Evolutionary conservation across 148 eudicot genomes (phyloP).

Genomic region (Chenopodium berlandieri): DNA sequence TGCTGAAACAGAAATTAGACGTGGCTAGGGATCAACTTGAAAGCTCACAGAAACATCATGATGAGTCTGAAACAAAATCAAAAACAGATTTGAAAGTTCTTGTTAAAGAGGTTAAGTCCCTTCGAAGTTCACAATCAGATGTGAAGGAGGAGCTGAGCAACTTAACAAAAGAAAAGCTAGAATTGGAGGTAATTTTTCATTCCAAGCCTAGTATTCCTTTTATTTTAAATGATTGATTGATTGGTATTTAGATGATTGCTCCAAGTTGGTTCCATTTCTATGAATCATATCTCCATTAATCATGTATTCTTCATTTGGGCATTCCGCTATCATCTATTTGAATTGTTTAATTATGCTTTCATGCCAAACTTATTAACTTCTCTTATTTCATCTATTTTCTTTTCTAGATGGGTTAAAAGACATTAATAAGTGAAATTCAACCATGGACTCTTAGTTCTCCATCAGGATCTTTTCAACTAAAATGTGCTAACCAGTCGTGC

Average conservation of each 20-base stretch:
- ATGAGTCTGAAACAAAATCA: constrained; percentile 61
- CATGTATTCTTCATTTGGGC: neutral
- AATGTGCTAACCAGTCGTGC: neutral
- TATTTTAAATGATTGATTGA: neutral
- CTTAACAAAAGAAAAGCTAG: constrained; percentile 55
- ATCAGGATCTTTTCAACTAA: neutral
- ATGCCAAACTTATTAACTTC: neutral
- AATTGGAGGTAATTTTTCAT: constrained; percentile 54
- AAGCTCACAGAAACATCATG: constrained; percentile 51
- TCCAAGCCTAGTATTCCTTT: neutral
- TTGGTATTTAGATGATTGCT: neutral
- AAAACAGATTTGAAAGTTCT: constrained; percentile 79
- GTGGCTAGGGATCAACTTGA: constrained; percentile 52
- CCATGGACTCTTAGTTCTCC: neutral
- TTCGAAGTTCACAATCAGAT: constrained; percentile 63
- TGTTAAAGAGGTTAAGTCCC: constrained; percentile 80
- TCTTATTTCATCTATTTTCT: neutral
- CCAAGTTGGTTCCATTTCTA: neutral
- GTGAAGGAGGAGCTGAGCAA: constrained; percentile 76
- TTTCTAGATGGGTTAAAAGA: neutral
- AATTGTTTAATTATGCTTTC: neutral
- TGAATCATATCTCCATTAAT: neutral
- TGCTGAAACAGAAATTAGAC: constrained; percentile 55
- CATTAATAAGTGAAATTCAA: neutral
- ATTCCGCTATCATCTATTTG: neutral